Conservation (phyloP, 1,284 basidiomycete genomes). For the Quambalaria eucalypti region DNA sequence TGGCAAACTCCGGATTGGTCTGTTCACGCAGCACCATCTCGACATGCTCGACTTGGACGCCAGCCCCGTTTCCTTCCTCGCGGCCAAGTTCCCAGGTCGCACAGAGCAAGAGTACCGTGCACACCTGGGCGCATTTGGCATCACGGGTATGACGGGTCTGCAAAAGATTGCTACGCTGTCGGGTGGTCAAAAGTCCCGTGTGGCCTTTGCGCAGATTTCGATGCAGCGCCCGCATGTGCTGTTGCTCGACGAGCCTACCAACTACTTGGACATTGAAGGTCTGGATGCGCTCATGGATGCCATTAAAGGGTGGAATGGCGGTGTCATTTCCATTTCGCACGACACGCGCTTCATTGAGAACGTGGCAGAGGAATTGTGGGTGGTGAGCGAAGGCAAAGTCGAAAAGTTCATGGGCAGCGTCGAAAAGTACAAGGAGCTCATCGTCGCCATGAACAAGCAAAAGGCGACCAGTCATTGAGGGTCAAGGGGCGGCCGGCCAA, state of each 20-base stretch:
- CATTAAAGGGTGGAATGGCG: slow-evolving; percentile 85
- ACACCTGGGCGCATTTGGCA: slow-evolving; percentile 96
- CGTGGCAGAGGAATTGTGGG: slow-evolving; percentile 49
- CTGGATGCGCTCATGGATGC: slow-evolving; percentile 89
- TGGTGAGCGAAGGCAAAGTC: slow-evolving; percentile 70
- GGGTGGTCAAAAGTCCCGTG: slow-evolving; percentile 92
- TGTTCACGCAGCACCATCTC: slow-evolving; percentile 74
- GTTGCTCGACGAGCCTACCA: slow-evolving; percentile 95
- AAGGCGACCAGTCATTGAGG: neutral
- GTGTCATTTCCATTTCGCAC: slow-evolving; percentile 51
- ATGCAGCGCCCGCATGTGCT: slow-evolving; percentile 87
- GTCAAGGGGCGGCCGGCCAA: too few species aligned
- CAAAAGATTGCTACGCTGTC: slow-evolving; percentile 56
- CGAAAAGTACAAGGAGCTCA: slow-evolving; percentile 72
- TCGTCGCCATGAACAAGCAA: slow-evolving; percentile 31
- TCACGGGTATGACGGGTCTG: slow-evolving; percentile 94
- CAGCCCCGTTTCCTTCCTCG: slow-evolving; percentile 84
- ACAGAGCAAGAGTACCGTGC: slow-evolving; percentile 90
- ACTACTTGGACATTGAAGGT: slow-evolving; percentile 84
- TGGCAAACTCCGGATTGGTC: slow-evolving; percentile 62
- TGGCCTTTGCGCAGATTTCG: slow-evolving; percentile 86
- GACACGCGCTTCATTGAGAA: slow-evolving; percentile 43
- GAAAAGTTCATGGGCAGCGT: slow-evolving; percentile 83
- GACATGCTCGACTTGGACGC: slow-evolving; percentile 74
- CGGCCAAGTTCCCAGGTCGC: slow-evolving; percentile 82